These are phyloP conservation scores for Dryadomyces sulphureus DNA, from an alignment of 2,329 filamentous ascomycete species.

Conservation along the genomic window DNA sequence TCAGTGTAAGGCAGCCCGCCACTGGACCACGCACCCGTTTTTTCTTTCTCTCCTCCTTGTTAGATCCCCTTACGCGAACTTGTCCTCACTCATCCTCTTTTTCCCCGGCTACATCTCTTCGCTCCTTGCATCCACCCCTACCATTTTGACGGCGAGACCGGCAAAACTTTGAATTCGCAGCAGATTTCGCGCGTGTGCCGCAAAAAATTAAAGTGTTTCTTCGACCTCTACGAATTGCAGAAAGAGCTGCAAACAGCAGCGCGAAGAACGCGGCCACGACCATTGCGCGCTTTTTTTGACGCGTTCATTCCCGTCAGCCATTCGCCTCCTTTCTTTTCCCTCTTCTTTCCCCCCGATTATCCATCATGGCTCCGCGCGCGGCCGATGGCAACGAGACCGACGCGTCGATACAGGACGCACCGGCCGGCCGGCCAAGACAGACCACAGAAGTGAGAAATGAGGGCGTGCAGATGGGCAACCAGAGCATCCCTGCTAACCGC, in stretches of 20 bases:
- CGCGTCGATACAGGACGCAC: slow-evolving; percentile 49
- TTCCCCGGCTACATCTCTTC: not conserved
- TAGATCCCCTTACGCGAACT: not conserved
- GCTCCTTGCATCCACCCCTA: not conserved
- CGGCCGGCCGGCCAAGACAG: slow-evolving; percentile 24
- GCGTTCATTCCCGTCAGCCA: not conserved
- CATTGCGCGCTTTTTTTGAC: not conserved
- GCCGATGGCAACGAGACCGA: slow-evolving; percentile 39
- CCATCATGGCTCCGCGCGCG: slow-evolving; percentile 1
- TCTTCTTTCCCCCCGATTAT: not conserved
- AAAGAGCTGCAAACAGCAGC: not conserved
- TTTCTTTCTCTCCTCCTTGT: not conserved
- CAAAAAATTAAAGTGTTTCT: not conserved
- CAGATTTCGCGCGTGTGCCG: not conserved
- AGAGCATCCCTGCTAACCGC: slow-evolving; percentile 21
- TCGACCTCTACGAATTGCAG: not conserved
- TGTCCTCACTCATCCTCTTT: not conserved
- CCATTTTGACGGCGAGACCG: not conserved
- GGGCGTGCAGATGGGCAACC: not conserved
- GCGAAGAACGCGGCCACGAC: not conserved
- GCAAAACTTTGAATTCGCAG: not conserved
- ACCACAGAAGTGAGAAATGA: slow-evolving; percentile 20
- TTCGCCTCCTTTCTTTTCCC: not conserved
- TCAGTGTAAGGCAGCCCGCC: not conserved
- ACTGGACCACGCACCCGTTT: not conserved